Evolutionary conservation across 2,329 filamentous ascomycete genomes (phyloP), one percentile per base, ranked within the genome.

Genomic region (Calonectria naviculata): DNA sequence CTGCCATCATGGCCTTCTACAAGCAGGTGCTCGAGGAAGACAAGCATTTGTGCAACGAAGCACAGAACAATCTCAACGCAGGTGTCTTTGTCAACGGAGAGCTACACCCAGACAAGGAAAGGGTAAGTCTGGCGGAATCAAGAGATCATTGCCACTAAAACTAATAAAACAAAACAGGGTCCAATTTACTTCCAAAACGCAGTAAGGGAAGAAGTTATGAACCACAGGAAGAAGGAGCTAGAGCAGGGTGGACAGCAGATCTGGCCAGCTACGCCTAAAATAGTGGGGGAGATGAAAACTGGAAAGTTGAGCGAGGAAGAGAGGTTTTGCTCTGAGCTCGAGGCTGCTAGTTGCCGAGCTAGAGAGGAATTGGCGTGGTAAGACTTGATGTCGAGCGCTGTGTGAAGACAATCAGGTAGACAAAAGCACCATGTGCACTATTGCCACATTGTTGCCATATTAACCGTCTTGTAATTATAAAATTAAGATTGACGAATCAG

Each of bases 11-110:
- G 79, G 81, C 88, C 29, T 88, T 92, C 75, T 92, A 91, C 83
- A 89, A 89, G 79, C 88, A 88, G 46, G 87, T 92, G 78, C 89
- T 92, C 86, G 84, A 85, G 5, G 90, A 92, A 78, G 90, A 92
- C 83, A 92, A 92, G 76, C 84, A 87, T 3, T 86, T 92, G n/a
- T 92, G 90, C 83, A 83, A 87, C 69, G 85, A 85, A 15, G 87
- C 89, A 2, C 90, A 92, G 76, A 85, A 83, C 77, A 92, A 92
- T 79, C 84, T 92, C 71, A 88, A 90, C 78, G 85, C 87, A 0
- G 89, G 90, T 3, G 85, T 92, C 54, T 92, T 91, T 71, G 82
- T 90, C 74, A 91, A 89, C 74, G 90, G 90, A 64, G 87, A 91
- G 78, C 82, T 92, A 78, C 90, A 92, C 78, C 90, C 90, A 0